These are phyloP conservation scores for Sarocladium oryzae DNA, from an alignment of 2,329 filamentous ascomycete species.

Conservation along the genomic window DNA sequence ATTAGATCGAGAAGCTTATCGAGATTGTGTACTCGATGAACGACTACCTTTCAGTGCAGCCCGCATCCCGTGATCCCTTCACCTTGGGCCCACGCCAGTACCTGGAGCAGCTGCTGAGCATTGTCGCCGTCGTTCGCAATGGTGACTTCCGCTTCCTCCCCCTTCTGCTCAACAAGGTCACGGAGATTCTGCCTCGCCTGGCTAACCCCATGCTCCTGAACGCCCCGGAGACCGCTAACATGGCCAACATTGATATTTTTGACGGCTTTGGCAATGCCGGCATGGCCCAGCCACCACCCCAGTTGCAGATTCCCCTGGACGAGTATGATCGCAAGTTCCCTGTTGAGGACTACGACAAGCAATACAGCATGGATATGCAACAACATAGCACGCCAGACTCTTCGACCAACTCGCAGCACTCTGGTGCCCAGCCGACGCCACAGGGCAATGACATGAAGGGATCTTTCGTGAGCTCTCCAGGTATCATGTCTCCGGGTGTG, in stretches of 20 bases:
- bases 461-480: constrained; percentile 46
- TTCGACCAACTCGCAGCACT: constrained; percentile 22
- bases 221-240: constrained; percentile 46
- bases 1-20: constrained; percentile 70
- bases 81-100: constrained; percentile 64
- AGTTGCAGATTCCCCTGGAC: constrained; percentile 38
- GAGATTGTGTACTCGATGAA: constrained; percentile 68
- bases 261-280: constrained; percentile 59
- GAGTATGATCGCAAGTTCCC: constrained; percentile 42
- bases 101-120: constrained; percentile 60
- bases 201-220: constrained; percentile 54
- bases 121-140: constrained; percentile 65
- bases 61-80: constrained; percentile 55
- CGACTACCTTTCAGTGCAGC: constrained; percentile 64
- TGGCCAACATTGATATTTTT: constrained; percentile 55
- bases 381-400: constrained; percentile 30
- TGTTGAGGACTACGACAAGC: constrained; percentile 36
- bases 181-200: constrained; percentile 60
- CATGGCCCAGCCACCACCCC: constrained; percentile 46
- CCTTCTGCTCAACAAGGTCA: constrained; percentile 68
- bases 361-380: constrained; percentile 30
- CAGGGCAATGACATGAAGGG: constrained; percentile 33
- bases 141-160: constrained; percentile 73
- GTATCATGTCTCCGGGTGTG: constrained; percentile 45
- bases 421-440: constrained; percentile 21